A percentile compares a stretch with the other conserved stretches of the same genome.
phyloP scores from a whole-genome alignment of 768 basidiomycete species.

The Chalciporus piperatus region DNA sequence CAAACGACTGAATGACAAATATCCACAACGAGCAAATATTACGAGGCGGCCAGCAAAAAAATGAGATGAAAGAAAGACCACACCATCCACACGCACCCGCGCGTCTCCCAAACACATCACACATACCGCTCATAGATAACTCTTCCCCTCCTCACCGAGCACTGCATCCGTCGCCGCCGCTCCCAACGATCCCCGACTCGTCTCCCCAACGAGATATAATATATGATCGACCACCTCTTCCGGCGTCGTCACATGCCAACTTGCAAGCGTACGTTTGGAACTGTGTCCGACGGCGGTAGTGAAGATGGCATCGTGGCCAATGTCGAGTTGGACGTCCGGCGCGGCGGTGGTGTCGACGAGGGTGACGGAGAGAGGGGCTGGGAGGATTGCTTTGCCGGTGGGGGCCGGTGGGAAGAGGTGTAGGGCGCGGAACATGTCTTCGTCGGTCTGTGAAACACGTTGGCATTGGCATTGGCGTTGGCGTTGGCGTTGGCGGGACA shows the following conservation, averaged over 20 bases:
- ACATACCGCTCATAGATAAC: conserved; percentile 14
- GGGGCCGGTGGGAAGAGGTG: conserved; percentile 50
- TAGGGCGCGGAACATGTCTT: conserved; percentile 98
- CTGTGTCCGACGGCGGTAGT: conserved; percentile 92
- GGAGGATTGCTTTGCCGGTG: conserved; percentile 44
- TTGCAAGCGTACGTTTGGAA: conserved; percentile 84
- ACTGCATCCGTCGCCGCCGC: no score
- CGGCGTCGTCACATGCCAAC: conserved; percentile 90
- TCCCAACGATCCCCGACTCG: not conserved
- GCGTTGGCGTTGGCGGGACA: no score
- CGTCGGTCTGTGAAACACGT: conserved; percentile 85
- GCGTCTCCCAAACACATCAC: not conserved
- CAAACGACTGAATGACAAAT: no score
- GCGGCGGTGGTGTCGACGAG: conserved; percentile 26
- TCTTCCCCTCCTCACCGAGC: conserved; percentile 6
- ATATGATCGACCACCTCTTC: conserved; percentile 83
- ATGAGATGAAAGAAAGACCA: not conserved
- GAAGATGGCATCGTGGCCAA: conserved; percentile 73
- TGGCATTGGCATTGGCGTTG: no score
- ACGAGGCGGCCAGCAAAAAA: no score
- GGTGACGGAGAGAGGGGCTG: conserved; percentile 53
- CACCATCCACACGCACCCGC: no score
- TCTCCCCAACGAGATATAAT: conserved; percentile 53
- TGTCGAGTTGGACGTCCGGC: conserved; percentile 56
- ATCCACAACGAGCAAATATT: no score